Conservation (phyloP, 257 asterid species). For the Dorcoceras hygrometricum region DNA sequence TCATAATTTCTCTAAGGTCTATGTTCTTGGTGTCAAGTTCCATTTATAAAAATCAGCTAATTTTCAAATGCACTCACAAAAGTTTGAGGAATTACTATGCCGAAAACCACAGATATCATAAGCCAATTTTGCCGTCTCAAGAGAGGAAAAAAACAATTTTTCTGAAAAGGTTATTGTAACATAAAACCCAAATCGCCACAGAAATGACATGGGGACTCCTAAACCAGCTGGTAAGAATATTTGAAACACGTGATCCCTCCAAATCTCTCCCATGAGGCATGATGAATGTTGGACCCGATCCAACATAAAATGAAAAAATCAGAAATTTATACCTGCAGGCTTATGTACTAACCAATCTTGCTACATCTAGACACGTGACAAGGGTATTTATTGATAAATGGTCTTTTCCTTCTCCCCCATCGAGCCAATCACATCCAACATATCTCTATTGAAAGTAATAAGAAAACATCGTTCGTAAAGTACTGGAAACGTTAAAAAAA, state of each 20-base stretch:
- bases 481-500: conserved; percentile 4
- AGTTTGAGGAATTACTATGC: not conserved
- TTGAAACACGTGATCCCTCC: not conserved
- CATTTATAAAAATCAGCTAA: conserved; percentile 10
- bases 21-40: conserved; percentile 7
- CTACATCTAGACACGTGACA: not conserved
- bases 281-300: not conserved
- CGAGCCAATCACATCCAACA: not conserved
- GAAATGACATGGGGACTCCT: not conserved
- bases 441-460: not conserved
- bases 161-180: not conserved
- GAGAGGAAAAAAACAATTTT: not conserved
- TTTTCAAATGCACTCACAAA: not conserved
- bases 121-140: not conserved
- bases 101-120: conserved; percentile 9
- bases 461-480: not conserved
- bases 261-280: not conserved
- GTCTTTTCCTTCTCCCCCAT: not conserved
- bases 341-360: not conserved
- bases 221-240: not conserved
- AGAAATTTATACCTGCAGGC: not conserved
- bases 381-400: not conserved
- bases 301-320: not conserved
- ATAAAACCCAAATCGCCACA: conserved; percentile 1
- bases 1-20: not conserved